Conservation (phyloP, 2,329 filamentous ascomycete genomes). For the Volutella citrinella region DNA sequence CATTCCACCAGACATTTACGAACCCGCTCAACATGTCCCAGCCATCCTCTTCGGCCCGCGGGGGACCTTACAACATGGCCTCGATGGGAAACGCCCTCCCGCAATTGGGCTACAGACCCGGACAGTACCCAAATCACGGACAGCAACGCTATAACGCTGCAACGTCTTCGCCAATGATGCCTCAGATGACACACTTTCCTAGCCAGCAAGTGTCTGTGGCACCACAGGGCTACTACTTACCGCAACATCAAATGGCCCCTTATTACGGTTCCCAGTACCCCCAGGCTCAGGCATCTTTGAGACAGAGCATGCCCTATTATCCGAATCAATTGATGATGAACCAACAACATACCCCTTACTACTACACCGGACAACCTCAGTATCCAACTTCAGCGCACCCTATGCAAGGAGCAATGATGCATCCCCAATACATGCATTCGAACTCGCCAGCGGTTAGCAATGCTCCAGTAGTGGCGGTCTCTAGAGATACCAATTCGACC, state of each 20-base stretch:
- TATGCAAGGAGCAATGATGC: constrained; percentile 31
- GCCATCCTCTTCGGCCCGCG: constrained; percentile 16
- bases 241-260: constrained; percentile 42
- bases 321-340: constrained; percentile 41
- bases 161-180: constrained; percentile 37
- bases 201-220: constrained; percentile 37
- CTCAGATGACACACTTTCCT: constrained; percentile 39
- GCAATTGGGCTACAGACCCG: constrained; percentile 35
- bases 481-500: constrained; percentile 9
- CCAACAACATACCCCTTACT: constrained; percentile 41
- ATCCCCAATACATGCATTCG: constrained; percentile 33
- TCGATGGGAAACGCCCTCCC: constrained; percentile 44
- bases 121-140: constrained; percentile 34
- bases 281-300: constrained; percentile 33
- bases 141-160: constrained; percentile 33
- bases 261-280: constrained; percentile 43
- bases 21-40: constrained; percentile 42
- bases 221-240: constrained; percentile 45
- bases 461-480: constrained; percentile 18
- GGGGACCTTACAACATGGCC: constrained; percentile 45
- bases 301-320: constrained; percentile 43
- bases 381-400: constrained; percentile 32
- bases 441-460: constrained; percentile 22
- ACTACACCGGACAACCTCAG: constrained; percentile 39
- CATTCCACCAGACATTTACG: constrained; percentile 38